Evolutionary conservation across 2,329 filamentous ascomycete species (phyloP), one percentile per base, ranked within the genome.

Genomic region (Fusarium praegraminearum): DNA sequence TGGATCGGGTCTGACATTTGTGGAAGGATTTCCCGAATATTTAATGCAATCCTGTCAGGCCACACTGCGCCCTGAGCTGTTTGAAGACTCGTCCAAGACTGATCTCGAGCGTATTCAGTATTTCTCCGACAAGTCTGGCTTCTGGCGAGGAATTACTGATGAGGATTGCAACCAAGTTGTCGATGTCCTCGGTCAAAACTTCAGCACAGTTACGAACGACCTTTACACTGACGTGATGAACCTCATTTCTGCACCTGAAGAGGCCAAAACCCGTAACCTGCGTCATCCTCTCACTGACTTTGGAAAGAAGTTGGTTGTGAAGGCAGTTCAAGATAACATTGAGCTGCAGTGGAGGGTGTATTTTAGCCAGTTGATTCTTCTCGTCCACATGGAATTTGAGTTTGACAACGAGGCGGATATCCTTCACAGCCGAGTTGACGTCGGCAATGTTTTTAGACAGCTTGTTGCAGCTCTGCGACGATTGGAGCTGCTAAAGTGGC

Each of bases 381-480:
- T 97, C 18, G 86, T 96, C 12, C 94, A 98, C 78, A 91, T 98
- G 85, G 91, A 96, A 77, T 90, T 90, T 40, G 93, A 96, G 76
- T 87, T 93, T 55, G 91, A 94, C 61, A 87, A 90, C 69, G 89
- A 91, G 43, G 89, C 93, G 41, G 87, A 92, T 18, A 88, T 88
- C 3, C 83, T 89, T 35, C 86, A 87, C 69, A 80, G 84, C 40
- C 81, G 84, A 22, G 82, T 92, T 11, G 87, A 90, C 30, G 90
- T 96, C 62, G 88, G 91, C 51, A 81, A 83, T 2, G 88, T 95
- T 36, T 95, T 91, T 80, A 81, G 88, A 74, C 85, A 87, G 47
- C 84, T 98, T 8, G 83, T 96, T 35, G 82, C 84, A n/a, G 86
- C 91, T 58, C 84, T 99, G 20, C 88, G 87, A 69, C 87, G 93